Percentiles rank a stretch among this genome's conserved stretches.
phyloP scores from a whole-genome alignment of 2,329 filamentous ascomycete species.

The Pseudogymnoascus verrucosus region DNA sequence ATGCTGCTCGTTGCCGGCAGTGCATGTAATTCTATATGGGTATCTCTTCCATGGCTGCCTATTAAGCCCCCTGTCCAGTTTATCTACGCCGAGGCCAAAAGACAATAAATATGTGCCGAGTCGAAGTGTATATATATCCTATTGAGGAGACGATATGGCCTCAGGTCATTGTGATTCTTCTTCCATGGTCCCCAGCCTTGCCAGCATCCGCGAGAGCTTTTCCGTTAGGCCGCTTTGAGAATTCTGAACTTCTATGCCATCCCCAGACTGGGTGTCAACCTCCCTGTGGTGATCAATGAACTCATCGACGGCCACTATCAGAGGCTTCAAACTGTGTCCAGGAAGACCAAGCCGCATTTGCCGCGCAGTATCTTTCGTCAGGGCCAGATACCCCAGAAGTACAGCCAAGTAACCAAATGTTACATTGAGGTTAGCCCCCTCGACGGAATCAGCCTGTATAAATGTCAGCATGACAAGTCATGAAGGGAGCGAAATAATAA shows the following conservation, averaged over 20 bases:
- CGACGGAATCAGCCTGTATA: constrained; percentile 56
- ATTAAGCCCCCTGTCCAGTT: neutral
- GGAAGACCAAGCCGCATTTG: constrained; percentile 37
- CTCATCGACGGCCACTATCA: constrained; percentile 52
- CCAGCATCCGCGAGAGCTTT: constrained; percentile 44
- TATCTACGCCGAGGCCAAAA: constrained; percentile 3
- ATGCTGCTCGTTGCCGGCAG: neutral
- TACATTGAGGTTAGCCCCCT: constrained; percentile 73
- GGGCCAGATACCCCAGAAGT: constrained; percentile 71
- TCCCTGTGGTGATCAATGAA: constrained; percentile 53
- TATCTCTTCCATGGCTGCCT: neutral
- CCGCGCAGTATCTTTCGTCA: constrained; percentile 40
- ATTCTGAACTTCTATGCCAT: constrained; percentile 37
- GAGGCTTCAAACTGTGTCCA: constrained; percentile 37
- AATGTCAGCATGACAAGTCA: constrained; percentile 13
- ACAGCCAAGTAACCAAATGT: constrained; percentile 81
- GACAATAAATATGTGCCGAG: neutral
- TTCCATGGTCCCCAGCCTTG: constrained; percentile 29
- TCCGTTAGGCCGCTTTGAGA: constrained; percentile 42
- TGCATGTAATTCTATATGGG: neutral
- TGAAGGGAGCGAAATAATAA: constrained; percentile 12
- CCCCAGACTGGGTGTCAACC: constrained; percentile 41
- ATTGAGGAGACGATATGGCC: neutral
- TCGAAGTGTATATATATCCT: constrained; percentile 1
- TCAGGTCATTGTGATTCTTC: neutral